phyloP scores from a whole-genome alignment of 2,329 filamentous ascomycete species.

The Epichloe sp. region DNA sequence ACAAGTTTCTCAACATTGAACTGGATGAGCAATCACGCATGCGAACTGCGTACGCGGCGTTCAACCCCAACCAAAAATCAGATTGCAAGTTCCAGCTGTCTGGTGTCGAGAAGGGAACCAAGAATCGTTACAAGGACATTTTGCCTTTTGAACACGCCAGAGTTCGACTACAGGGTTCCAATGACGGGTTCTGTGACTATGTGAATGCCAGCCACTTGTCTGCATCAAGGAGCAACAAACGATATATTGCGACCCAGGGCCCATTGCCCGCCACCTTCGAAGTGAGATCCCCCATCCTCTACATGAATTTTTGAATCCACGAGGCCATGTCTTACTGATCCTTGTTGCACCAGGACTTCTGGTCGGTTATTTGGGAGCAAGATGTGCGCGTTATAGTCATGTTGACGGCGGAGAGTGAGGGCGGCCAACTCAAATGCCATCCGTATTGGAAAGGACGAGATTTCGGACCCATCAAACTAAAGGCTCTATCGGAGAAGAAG shows the following conservation, averaged over 20 bases:
- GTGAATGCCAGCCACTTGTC: conserved; percentile 87
- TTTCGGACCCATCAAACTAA: conserved; percentile 67
- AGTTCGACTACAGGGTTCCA: conserved; percentile 61
- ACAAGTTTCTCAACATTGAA: conserved; percentile 76
- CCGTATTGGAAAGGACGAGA: conserved; percentile 76
- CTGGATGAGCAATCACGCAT: conserved; percentile 81
- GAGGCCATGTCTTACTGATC: not conserved
- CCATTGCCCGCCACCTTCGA: conserved; percentile 86
- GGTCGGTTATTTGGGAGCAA: conserved; percentile 95
- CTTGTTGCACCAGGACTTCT: conserved; percentile 60
- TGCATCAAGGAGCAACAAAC: conserved; percentile 70
- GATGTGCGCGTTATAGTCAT: conserved; percentile 92
- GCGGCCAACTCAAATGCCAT: conserved; percentile 88
- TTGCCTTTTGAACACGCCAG: conserved; percentile 90
- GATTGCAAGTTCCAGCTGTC: conserved; percentile 54
- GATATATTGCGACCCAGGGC: conserved; percentile 91
- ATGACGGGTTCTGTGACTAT: conserved; percentile 69
- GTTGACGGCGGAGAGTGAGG: conserved; percentile 88
- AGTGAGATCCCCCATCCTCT: conserved; percentile 37
- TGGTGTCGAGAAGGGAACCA: conserved; percentile 84
- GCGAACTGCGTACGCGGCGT: conserved; percentile 56
- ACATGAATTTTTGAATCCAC: not conserved
- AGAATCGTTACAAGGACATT: conserved; percentile 97
- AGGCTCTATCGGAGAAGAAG: conserved; percentile 66
- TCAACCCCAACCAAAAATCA: conserved; percentile 24